phyloP scores from a whole-genome alignment of 768 basidiomycete genomes.

The Hypholoma fasciculare region DNA sequence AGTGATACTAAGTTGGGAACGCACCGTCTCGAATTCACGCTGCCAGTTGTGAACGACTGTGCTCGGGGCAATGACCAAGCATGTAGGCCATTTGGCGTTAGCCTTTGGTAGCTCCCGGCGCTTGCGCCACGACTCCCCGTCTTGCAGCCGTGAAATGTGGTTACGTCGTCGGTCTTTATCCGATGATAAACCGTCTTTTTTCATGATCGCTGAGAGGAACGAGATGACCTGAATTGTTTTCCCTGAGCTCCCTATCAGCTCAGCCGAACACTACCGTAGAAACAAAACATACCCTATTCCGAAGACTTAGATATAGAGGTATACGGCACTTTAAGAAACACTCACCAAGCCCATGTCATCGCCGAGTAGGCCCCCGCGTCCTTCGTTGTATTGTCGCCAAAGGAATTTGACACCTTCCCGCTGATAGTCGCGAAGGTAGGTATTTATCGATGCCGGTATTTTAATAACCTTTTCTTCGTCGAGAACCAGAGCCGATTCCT shows the following conservation, averaged over 20 bases:
- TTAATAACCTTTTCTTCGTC: constrained; percentile 44
- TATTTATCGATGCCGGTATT: constrained; percentile 75
- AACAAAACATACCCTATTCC: too few species aligned
- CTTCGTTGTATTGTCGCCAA: constrained; percentile 66
- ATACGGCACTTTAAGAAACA: neutral
- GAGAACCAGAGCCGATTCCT: constrained; percentile 49
- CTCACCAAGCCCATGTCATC: constrained; percentile 92
- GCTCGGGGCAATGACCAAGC: constrained; percentile 84
- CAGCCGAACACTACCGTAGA: neutral
- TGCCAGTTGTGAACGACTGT: constrained; percentile 89
- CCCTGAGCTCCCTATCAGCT: constrained; percentile 38
- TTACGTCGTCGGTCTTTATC: constrained; percentile 70
- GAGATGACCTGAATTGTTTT: constrained; percentile 96
- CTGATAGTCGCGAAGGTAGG: constrained; percentile 89
- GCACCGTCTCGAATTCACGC: constrained; percentile 80
- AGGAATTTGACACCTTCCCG: constrained; percentile 85
- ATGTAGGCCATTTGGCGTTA: constrained; percentile 80
- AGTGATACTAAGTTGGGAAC: constrained; percentile 6
- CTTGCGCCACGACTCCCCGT: constrained; percentile 52
- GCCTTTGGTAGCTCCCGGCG: constrained; percentile 59
- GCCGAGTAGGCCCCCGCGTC: constrained; percentile 80
- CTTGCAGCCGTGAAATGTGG: constrained; percentile 68
- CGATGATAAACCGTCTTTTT: constrained; percentile 62
- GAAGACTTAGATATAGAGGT: too few species aligned
- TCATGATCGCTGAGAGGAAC: constrained; percentile 91